Percentiles rank a stretch among this genome's conserved stretches.
phyloP scores from a whole-genome alignment of 1,284 basidiomycete species.

The Violaceomyces palustris region DNA sequence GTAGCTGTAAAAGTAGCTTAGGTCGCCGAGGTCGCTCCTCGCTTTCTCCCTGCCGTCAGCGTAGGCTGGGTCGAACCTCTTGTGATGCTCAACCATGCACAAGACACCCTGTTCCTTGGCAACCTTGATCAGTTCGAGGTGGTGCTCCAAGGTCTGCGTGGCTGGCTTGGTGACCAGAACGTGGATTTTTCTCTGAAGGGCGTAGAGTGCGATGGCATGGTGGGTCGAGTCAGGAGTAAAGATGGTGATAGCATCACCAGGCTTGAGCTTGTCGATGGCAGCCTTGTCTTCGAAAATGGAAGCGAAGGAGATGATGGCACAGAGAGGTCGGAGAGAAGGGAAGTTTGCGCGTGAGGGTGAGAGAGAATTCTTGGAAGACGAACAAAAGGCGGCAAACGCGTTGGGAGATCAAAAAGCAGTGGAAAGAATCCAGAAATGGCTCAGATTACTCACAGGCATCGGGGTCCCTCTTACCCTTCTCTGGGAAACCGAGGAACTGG shows the following conservation, averaged over 20 bases:
- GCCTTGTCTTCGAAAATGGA: no score
- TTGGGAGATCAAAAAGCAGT: not conserved
- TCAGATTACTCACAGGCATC: slow-evolving; percentile 68
- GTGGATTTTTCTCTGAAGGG: slow-evolving; percentile 75
- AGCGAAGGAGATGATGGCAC: no score
- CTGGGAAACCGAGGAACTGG: slow-evolving; percentile 75
- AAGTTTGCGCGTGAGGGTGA: no score
- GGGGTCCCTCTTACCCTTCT: slow-evolving; percentile 64
- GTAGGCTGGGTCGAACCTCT: slow-evolving; percentile 80
- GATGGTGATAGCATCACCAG: slow-evolving; percentile 80
- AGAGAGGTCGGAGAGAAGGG: not conserved
- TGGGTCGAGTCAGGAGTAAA: slow-evolving; percentile 76
- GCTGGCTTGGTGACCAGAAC: slow-evolving; percentile 90
- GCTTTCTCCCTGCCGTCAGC: slow-evolving; percentile 73
- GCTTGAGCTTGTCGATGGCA: slow-evolving; percentile 72
- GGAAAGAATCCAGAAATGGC: not conserved
- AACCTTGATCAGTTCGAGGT: slow-evolving; percentile 68
- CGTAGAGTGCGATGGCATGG: slow-evolving; percentile 76
- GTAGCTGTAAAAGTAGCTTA: slow-evolving; percentile 67
- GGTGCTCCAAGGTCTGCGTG: slow-evolving; percentile 75
- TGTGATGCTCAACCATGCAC: slow-evolving; percentile 81
- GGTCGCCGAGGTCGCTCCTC: slow-evolving; percentile 73
- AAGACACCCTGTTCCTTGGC: slow-evolving; percentile 74
- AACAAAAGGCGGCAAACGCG: no score
- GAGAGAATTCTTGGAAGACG: no score